These are phyloP conservation scores for Salvia rosmarinus DNA, from an alignment of 257 asterid genomes.

Conservation along the genomic window DNA sequence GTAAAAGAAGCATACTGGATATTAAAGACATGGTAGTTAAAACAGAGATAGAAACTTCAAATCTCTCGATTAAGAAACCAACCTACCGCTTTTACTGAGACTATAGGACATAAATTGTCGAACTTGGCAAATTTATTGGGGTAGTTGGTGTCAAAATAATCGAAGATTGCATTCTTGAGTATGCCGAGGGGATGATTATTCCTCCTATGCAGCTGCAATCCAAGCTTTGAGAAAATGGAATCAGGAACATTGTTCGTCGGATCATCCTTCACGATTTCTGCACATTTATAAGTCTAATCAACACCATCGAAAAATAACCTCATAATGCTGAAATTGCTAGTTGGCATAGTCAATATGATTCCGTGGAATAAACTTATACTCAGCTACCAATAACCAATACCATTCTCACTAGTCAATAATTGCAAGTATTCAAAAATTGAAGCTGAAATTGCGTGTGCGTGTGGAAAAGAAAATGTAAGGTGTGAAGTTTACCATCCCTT, in stretches of 20 bases:
- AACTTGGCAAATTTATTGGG: constrained; percentile 75
- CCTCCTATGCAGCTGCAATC: constrained; percentile 93
- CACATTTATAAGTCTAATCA: constrained; percentile 26
- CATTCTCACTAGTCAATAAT: background rate
- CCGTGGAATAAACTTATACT: too few relatives aligned
- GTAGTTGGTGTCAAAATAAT: constrained; percentile 78
- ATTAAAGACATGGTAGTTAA: background rate
- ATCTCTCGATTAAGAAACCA: background rate
- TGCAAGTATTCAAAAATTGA: background rate
- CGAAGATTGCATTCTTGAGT: constrained; percentile 79
- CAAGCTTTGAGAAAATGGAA: constrained; percentile 84
- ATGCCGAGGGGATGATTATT: constrained; percentile 92
- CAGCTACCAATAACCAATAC: too few relatives aligned
- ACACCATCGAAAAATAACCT: background rate
- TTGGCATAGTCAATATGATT: background rate
- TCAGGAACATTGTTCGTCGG: constrained; percentile 90
- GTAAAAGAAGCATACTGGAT: background rate
- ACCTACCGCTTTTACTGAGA: constrained; percentile 71
- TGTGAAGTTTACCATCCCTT: constrained; percentile 43
- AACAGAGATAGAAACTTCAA: background rate
- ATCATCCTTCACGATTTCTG: constrained; percentile 93
- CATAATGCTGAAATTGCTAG: background rate
- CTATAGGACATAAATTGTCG: constrained; percentile 78
- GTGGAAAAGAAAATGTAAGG: background rate
- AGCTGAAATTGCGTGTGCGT: background rate